Percentiles rank a stretch among this genome's conserved stretches.
These are phyloP conservation scores for Globisporangium cystogenes DNA, from an alignment of 352 stramenopile genomes.

Conservation along the genomic window DNA sequence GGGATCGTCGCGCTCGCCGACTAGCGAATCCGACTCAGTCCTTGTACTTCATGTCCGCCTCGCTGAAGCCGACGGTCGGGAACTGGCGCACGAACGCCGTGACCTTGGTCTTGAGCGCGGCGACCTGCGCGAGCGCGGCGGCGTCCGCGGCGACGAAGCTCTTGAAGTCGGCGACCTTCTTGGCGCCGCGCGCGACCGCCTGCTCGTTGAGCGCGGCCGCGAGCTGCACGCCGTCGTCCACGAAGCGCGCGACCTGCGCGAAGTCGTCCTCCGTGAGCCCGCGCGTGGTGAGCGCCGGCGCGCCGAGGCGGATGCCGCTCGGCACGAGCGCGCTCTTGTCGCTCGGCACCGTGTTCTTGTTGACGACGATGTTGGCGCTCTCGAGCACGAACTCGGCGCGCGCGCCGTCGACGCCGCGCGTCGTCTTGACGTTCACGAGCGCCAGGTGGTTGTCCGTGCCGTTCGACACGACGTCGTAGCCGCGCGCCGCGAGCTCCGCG, in stretches of 20 bases:
- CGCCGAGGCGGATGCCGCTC: conserved; percentile 95
- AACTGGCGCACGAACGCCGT: conserved; percentile 93
- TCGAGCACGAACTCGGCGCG: conserved; percentile 96
- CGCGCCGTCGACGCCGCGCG: conserved; percentile 90
- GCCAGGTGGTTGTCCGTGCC: conserved; percentile 99
- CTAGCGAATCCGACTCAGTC: too few species aligned
- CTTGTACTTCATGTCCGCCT: conserved; percentile 91
- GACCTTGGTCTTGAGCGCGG: conserved; percentile 85
- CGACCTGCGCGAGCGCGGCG: conserved; percentile 55
- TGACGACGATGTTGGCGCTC: conserved; percentile 96
- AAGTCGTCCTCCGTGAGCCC: conserved; percentile 96
- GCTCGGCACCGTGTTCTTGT: conserved; percentile 98
- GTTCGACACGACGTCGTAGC: conserved; percentile 96
- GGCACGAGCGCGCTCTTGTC: conserved; percentile 97
- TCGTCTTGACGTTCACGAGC: conserved; percentile 96
- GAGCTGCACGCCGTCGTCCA: conserved; percentile 94
- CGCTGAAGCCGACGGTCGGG: conserved; percentile 95
- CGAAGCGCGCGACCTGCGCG: conserved; percentile 92
- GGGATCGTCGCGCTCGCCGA: conserved; percentile 68
- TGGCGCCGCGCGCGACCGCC: conserved; percentile 90
- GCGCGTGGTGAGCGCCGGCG: conserved; percentile 93
- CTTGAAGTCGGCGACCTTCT: conserved; percentile 92
- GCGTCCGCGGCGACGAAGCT: conserved; percentile 61
- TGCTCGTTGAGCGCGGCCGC: conserved; percentile 88
- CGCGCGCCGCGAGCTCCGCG: conserved; percentile 82